phyloP scores from a whole-genome alignment of 306 rosid species.

The Castanea crenata region DNA sequence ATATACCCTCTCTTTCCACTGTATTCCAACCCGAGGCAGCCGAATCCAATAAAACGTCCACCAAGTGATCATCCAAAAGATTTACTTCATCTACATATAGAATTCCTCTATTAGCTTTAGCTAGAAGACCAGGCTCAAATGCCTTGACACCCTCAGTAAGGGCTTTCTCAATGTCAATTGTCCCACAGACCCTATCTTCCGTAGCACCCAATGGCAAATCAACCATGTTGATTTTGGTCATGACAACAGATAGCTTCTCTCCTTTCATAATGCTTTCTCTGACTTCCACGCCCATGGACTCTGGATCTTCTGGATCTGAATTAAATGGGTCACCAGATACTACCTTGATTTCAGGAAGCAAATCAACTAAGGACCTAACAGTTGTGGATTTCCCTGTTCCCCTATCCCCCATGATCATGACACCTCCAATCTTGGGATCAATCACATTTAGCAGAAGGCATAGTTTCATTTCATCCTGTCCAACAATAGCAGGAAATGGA shows the following conservation, averaged over 20 bases:
- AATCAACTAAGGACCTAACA: slow-evolving; percentile 82
- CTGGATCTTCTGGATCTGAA: slow-evolving; percentile 94
- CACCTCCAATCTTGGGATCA: slow-evolving; percentile 95
- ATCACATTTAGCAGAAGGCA: slow-evolving; percentile 90
- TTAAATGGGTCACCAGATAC: slow-evolving; percentile 91
- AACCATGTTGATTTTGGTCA: slow-evolving; percentile 89
- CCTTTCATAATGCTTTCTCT: slow-evolving; percentile 65
- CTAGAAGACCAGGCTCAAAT: slow-evolving; percentile 91
- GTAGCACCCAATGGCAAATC: slow-evolving; percentile 96
- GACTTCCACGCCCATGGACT: slow-evolving; percentile 84
- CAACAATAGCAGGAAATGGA: slow-evolving; percentile 92
- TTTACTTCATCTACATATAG: slow-evolving; percentile 94
- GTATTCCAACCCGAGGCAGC: slow-evolving; percentile 99
- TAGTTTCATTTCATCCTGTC: slow-evolving; percentile 98
- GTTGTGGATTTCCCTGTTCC: slow-evolving; percentile 94
- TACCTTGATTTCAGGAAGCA: slow-evolving; percentile 84
- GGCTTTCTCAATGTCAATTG: slow-evolving; percentile 96
- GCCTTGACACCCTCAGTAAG: slow-evolving; percentile 93
- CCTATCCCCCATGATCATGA: slow-evolving; percentile 97
- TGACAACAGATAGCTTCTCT: slow-evolving; percentile 54
- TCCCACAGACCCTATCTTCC: slow-evolving; percentile 94
- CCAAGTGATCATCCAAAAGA: slow-evolving; percentile 91
- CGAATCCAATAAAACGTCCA: slow-evolving; percentile 89
- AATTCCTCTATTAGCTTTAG: slow-evolving; percentile 95
- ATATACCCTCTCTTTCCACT: slow-evolving; percentile 95